These are phyloP conservation scores for Zygotorulaspora mrakii DNA, from an alignment of 1,139 yeast genomes.

Conservation along the genomic window DNA sequence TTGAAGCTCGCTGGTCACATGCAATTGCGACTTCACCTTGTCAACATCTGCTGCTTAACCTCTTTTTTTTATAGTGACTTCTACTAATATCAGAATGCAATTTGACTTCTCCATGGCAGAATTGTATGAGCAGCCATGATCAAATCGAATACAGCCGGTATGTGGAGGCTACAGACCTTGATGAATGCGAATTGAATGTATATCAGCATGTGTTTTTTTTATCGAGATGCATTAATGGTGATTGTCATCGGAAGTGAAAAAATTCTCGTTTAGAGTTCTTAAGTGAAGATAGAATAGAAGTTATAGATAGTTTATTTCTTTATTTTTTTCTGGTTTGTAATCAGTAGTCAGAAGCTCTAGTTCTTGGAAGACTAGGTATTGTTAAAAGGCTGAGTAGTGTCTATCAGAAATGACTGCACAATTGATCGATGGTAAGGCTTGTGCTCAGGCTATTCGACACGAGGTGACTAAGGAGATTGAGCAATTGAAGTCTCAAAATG, in stretches of 20 bases:
- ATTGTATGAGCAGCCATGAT: not conserved
- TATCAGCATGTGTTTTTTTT: not conserved
- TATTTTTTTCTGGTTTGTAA: too few relatives aligned
- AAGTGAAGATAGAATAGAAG: too few relatives aligned
- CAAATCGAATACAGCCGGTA: not conserved
- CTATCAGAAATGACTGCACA: conserved; percentile 18
- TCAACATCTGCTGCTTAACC: too few relatives aligned
- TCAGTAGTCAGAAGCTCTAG: not conserved
- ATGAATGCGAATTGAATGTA: not conserved
- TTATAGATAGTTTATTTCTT: not conserved
- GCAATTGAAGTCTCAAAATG: conserved; percentile 50
- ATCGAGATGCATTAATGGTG: not conserved
- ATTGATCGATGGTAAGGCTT: conserved; percentile 65
- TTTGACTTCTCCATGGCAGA: not conserved
- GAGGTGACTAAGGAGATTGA: conserved; percentile 50
- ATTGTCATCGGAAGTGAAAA: too few relatives aligned
- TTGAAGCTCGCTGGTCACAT: too few relatives aligned
- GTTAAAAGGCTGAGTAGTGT: not conserved
- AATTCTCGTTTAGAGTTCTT: not conserved
- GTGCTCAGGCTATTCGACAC: conserved; percentile 55
- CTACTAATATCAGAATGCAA: not conserved
- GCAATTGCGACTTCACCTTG: too few relatives aligned
- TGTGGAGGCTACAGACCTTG: not conserved
- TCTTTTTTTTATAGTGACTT: too few relatives aligned
- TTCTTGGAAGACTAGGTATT: not conserved